These are phyloP conservation scores for Eleusine coracana DNA, from an alignment of 176 grass and related monocot species.

Conservation along the genomic window DNA sequence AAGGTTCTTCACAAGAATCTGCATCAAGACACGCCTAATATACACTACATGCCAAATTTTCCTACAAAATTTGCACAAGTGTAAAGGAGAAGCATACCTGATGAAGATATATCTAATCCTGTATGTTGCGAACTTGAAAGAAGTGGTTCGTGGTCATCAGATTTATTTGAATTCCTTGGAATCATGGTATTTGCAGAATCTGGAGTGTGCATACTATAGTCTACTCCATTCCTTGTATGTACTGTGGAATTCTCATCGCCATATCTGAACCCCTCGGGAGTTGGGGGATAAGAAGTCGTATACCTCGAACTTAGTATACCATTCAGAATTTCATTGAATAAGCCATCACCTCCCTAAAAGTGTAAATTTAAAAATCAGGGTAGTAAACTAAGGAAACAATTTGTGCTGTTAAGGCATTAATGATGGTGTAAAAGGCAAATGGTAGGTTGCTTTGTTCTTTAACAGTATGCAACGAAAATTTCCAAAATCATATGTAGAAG, in stretches of 20 bases:
- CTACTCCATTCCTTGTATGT: conserved; percentile 40
- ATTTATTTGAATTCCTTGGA: conserved; percentile 57
- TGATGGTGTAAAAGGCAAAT: not conserved
- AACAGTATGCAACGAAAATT: not conserved
- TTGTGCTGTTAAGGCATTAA: not conserved
- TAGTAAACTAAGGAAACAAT: not conserved
- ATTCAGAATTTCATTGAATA: conserved; percentile 95
- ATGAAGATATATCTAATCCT: conserved; percentile 45
- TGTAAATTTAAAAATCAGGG: conserved; percentile 25
- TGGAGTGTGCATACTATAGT: conserved; percentile 32
- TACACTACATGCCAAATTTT: conserved; percentile 26
- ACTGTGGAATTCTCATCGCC: conserved; percentile 42
- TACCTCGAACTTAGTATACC: conserved; percentile 75
- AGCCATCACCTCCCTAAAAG: conserved; percentile 85
- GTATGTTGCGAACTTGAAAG: conserved; percentile 47
- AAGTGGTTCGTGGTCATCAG: conserved; percentile 86
- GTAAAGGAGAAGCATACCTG: conserved; percentile 56
- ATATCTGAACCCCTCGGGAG: conserved; percentile 57
- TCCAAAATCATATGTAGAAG: conserved; percentile 14
- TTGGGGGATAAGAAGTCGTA: conserved; percentile 66
- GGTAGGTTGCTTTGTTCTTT: not conserved
- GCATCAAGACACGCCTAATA: conserved; percentile 18
- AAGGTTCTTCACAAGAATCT: conserved; percentile 36
- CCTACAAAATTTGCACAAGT: conserved; percentile 36
- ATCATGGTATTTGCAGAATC: conserved; percentile 51